Percentiles rank a stretch among this genome's conserved stretches.
Evolutionary conservation across 192 early-diverging fungal species (phyloP).

Genomic region (Coemansia sp.): DNA sequence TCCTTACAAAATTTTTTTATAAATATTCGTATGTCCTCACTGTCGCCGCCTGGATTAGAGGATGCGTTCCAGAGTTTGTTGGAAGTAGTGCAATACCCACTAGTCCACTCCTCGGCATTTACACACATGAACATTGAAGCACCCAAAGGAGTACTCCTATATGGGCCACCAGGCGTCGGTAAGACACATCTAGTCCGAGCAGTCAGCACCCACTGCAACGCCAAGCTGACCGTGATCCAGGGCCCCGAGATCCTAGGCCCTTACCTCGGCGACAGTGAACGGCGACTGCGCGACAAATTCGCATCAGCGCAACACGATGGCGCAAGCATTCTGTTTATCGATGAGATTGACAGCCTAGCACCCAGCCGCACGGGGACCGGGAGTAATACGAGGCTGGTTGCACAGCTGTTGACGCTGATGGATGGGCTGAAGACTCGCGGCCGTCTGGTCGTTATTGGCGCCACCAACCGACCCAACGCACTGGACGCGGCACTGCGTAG

Average conservation of each 20-base stretch:
- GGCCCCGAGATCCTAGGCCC: slow-evolving; percentile 85
- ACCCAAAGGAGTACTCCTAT: slow-evolving; percentile 84
- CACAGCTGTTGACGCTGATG: slow-evolving; percentile 99
- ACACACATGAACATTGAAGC: slow-evolving; percentile 70
- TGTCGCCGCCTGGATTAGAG: slow-evolving; percentile 68
- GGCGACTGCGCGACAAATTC: slow-evolving; percentile 71
- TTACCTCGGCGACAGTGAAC: slow-evolving; percentile 88
- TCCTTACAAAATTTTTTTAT: no score
- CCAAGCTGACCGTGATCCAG: slow-evolving; percentile 72
- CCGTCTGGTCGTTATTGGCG: slow-evolving; percentile 96
- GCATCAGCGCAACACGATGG: slow-evolving; percentile 58
- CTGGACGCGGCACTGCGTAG: slow-evolving; percentile 93
- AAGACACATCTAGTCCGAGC: slow-evolving; percentile 85
- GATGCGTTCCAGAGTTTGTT: slow-evolving; percentile 70
- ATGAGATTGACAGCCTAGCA: slow-evolving; percentile 79
- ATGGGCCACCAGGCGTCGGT: slow-evolving; percentile 95
- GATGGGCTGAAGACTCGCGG: slow-evolving; percentile 97
- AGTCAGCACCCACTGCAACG: slow-evolving; percentile 64
- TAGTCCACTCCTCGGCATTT: slow-evolving; percentile 66
- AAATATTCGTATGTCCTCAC: neutral
- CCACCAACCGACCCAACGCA: slow-evolving; percentile 96
- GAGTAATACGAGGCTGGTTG: slow-evolving; percentile 90
- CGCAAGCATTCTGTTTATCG: slow-evolving; percentile 91
- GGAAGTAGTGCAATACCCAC: slow-evolving; percentile 78
- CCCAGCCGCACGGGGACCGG: slow-evolving; percentile 30